Evolutionary conservation across 225 moss, liverwort and hornwort species (phyloP).

Genomic region (Physcomitrium patens): DNA sequence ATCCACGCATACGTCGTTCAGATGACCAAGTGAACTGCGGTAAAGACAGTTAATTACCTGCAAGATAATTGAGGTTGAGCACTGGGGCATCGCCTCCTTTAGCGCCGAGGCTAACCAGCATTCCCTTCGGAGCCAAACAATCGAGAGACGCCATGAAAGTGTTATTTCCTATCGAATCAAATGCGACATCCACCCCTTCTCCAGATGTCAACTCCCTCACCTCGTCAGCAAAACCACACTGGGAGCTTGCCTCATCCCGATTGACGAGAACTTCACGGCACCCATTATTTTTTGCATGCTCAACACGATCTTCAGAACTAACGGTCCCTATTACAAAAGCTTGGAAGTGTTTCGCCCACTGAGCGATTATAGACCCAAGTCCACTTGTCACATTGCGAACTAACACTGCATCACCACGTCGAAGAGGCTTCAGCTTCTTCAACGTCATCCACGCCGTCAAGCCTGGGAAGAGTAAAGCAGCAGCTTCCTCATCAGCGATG

Average conservation of each 20-base stretch:
- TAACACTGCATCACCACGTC: conserved; percentile 39
- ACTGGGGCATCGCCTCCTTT: conserved; percentile 18
- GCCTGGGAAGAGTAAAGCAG: conserved; percentile 52
- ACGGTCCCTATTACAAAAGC: conserved; percentile 48
- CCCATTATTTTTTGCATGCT: conserved; percentile 35
- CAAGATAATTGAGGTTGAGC: conserved; percentile 30
- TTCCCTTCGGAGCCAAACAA: conserved; percentile 42
- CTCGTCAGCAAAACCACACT: conserved; percentile 34
- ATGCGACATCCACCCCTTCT: conserved; percentile 39
- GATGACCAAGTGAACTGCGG: background rate
- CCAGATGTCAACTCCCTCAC: conserved; percentile 44
- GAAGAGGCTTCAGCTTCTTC: conserved; percentile 43
- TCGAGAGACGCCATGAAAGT: conserved; percentile 29
- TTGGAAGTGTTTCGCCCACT: conserved; percentile 40
- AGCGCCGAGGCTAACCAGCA: conserved; percentile 37
- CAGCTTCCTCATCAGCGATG: conserved; percentile 53
- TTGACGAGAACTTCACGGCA: conserved; percentile 33
- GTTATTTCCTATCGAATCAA: conserved; percentile 40
- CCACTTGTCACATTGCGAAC: conserved; percentile 37
- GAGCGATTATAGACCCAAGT: conserved; percentile 45
- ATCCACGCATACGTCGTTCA: background rate
- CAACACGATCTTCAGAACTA: conserved; percentile 23
- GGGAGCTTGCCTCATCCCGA: background rate
- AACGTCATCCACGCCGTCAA: conserved; percentile 57
- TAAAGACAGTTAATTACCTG: conserved; percentile 20